Base-by-base conservation (phyloP, 805 yeast species). In the Metschnikowia koreensis region DNA sequence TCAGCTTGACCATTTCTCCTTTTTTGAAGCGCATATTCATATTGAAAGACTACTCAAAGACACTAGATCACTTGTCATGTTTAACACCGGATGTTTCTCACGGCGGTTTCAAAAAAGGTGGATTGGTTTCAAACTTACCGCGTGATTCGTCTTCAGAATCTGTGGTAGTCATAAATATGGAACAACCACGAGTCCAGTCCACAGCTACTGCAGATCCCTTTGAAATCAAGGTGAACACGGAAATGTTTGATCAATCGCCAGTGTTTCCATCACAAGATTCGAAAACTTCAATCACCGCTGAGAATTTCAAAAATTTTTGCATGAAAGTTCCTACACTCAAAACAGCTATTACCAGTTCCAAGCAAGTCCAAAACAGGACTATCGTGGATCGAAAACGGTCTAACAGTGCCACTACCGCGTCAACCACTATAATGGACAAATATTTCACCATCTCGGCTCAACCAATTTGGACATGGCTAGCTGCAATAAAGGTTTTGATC, bases 381-480 rank as follows among this genome's bases (percentile, higher is more conserved):
- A 53, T 54, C 12, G 53, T 59, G 8, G 62, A 59, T 44, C 52
- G 61, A 15, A 59, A 59, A 41, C 52, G 55, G 38, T 50, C 58
- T 7, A 50, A 48, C 38, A 56, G 55, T 33, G 47, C 48, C 29
- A 43, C 52, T 7, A 40, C 51, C 12, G 55, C 61, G 5, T 60
- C 63, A 4, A 60, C 63, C 8, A 60, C 62, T 12, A 58, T 60
- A 26, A 59, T 60, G 58, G 63, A 60, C 46, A 54, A 50, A 38
- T 50, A 55, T 16, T 56, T 51, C 37, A 57, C 61, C 7, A 58
- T 66, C 6, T 59, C 61, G 8, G 56, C 64, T 13, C 79, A 74
- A 56, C 78, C 79, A 10, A 64, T 74, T 41, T 74, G 79, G 79
- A 67, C 75, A 1, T 60, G 73, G 51, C 53, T 74, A 15, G 78